A percentile compares a stretch with the other conserved stretches of the same genome.
These are phyloP conservation scores for Pythium aristosporum DNA, from an alignment of 352 stramenopile species.

Conservation along the genomic window DNA sequence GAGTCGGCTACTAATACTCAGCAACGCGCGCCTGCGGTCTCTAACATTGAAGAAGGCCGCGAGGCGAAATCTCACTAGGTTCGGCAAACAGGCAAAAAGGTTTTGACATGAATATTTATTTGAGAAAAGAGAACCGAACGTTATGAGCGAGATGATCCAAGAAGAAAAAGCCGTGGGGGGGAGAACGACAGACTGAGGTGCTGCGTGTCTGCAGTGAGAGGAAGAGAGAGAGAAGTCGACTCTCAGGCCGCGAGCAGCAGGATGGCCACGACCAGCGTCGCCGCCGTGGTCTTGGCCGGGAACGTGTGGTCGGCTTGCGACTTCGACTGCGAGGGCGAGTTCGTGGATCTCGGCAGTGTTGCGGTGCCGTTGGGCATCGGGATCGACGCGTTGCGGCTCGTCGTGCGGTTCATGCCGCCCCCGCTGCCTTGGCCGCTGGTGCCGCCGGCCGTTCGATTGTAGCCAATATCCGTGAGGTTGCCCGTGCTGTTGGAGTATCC, in stretches of 20 bases:
- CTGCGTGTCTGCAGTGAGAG: background rate
- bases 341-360: constrained; percentile 5
- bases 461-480: constrained; percentile 21
- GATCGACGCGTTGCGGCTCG: constrained; percentile 18
- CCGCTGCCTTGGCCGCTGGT: background rate
- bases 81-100: no score
- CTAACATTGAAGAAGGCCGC: constrained; percentile 12
- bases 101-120: no score
- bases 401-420: constrained; percentile 19
- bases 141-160: background rate
- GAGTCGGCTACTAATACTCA: background rate
- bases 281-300: constrained; percentile 12
- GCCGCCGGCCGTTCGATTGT: constrained; percentile 14
- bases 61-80: background rate
- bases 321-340: background rate
- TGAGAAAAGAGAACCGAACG: constrained; percentile 1
- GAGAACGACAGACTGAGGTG: no score
- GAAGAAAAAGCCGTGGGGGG: no score
- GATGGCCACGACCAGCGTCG: constrained; percentile 8
- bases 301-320: constrained; percentile 1
- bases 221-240: background rate
- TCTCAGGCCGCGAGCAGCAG: constrained; percentile 8
- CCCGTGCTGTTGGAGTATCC: constrained; percentile 23
- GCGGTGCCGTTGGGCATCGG: constrained; percentile 16
- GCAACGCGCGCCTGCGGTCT: constrained; percentile 3